Percentiles rank a stretch among this genome's conserved stretches.
phyloP scores from a whole-genome alignment of 208 protist species.

The Crithidia thermophila region DNA sequence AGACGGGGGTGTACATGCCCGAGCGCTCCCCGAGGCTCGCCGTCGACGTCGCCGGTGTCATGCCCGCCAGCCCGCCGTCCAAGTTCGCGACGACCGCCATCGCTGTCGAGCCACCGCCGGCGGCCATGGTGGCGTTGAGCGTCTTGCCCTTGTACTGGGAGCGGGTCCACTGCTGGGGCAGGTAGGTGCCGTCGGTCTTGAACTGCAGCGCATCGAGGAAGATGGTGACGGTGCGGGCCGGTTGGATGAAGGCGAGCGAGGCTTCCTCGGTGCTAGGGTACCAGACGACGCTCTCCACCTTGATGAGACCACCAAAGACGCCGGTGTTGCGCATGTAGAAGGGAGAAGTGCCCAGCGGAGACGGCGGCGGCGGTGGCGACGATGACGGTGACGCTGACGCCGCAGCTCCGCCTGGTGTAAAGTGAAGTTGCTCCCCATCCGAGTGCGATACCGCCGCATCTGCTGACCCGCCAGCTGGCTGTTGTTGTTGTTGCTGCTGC shows the following conservation, averaged over 20 bases:
- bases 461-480: background rate
- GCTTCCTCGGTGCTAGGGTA: slow-evolving; percentile 73
- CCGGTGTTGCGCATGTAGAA: slow-evolving; percentile 63
- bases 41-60: slow-evolving; percentile 26
- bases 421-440: slow-evolving; percentile 1
- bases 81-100: slow-evolving; percentile 46
- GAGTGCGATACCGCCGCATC: background rate
- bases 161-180: slow-evolving; percentile 73
- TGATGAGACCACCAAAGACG: slow-evolving; percentile 62
- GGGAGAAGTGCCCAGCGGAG: slow-evolving; percentile 12
- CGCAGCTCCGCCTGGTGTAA: background rate
- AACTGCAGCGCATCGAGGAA: slow-evolving; percentile 74
- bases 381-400: background rate
- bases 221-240: slow-evolving; percentile 63
- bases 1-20: slow-evolving; percentile 25
- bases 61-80: slow-evolving; percentile 19
- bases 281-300: slow-evolving; percentile 77
- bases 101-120: slow-evolving; percentile 48
- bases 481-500: background rate
- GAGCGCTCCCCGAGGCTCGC: slow-evolving; percentile 28
- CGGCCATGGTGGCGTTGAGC: slow-evolving; percentile 40
- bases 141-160: slow-evolving; percentile 46
- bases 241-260: slow-evolving; percentile 80
- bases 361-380: background rate
- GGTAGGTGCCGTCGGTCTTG: slow-evolving; percentile 59